A percentile compares a stretch with the other conserved stretches of the same genome.
phyloP scores from a whole-genome alignment of 2,329 filamentous ascomycete genomes.

The Alternaria gansuensis region DNA sequence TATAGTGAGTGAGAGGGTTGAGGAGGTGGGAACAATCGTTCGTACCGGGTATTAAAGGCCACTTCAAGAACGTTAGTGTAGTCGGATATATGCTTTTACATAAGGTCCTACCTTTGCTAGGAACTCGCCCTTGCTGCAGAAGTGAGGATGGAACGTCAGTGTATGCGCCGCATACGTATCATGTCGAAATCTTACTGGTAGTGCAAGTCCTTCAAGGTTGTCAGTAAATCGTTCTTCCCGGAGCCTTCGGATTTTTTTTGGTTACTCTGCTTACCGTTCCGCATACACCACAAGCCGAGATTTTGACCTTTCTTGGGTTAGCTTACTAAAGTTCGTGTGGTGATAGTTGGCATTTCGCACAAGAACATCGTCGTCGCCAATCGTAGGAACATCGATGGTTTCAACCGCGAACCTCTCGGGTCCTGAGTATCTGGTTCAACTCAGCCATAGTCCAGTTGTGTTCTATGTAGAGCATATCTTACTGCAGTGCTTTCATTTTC shows the following conservation, averaged over 20 bases:
- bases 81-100: no score
- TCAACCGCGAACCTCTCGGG: slow-evolving; percentile 35
- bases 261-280: slow-evolving; percentile 26
- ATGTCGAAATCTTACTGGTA: slow-evolving; percentile 22
- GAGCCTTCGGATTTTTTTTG: no score
- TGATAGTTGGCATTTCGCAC: slow-evolving; percentile 13
- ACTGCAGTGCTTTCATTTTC: slow-evolving; percentile 40
- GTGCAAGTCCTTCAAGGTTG: slow-evolving; percentile 31
- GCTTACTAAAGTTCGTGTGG: neutral
- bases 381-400: slow-evolving; percentile 27
- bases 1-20: neutral
- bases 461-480: neutral
- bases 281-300: slow-evolving; percentile 38
- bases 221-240: neutral
- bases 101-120: slow-evolving; percentile 26
- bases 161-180: neutral
- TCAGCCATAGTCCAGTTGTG: slow-evolving; percentile 3
- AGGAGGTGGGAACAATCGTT: neutral
- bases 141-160: neutral
- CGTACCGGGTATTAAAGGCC: slow-evolving; percentile 36
- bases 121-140: slow-evolving; percentile 34
- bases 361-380: slow-evolving; percentile 37
- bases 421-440: slow-evolving; percentile 28
- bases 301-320: slow-evolving; percentile 30
- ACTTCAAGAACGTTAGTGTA: slow-evolving; percentile 19